A percentile compares a stretch with the other conserved stretches of the same genome.
Conservation (phyloP, 805 yeast species). For the Myxozyma melibiosi region DNA sequence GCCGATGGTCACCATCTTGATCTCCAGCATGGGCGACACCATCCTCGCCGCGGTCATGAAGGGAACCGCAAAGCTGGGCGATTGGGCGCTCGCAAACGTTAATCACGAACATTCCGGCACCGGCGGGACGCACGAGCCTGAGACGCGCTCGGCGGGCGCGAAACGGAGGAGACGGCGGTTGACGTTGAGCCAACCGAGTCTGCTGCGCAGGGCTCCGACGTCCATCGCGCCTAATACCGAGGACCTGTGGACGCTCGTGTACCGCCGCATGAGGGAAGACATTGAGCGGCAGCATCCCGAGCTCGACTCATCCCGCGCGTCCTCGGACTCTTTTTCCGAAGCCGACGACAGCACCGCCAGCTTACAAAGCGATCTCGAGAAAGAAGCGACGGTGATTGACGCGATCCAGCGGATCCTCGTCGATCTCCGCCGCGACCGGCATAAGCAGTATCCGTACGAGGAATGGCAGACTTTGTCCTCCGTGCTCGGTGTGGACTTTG, state of each 20-base stretch:
- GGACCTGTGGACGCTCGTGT: background rate
- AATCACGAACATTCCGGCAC: background rate
- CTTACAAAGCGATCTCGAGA: background rate
- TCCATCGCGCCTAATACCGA: background rate
- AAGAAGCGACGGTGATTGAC: slow-evolving; percentile 1
- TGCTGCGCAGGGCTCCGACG: no score
- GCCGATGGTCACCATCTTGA: slow-evolving; percentile 81
- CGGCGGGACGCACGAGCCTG: background rate
- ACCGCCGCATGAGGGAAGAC: slow-evolving; percentile 10
- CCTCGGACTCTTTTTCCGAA: no score
- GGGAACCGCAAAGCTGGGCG: slow-evolving; percentile 6
- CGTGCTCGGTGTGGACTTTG: slow-evolving; percentile 44
- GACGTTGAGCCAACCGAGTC: no score
- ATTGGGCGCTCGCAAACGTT: slow-evolving; percentile 11
- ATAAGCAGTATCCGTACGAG: slow-evolving; percentile 50
- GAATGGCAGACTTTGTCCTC: slow-evolving; percentile 54
- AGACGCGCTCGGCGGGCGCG: background rate
- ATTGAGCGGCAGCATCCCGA: slow-evolving; percentile 1
- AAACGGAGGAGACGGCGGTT: no score
- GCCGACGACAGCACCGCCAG: no score
- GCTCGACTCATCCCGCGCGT: no score
- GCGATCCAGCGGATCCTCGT: slow-evolving; percentile 15
- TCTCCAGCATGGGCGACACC: slow-evolving; percentile 71
- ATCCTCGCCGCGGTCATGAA: slow-evolving; percentile 30
- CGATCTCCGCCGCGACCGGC: slow-evolving; percentile 39